Evolutionary conservation across 2,329 filamentous ascomycete species (phyloP).

Genomic region (Daldinia eschscholtzii): DNA sequence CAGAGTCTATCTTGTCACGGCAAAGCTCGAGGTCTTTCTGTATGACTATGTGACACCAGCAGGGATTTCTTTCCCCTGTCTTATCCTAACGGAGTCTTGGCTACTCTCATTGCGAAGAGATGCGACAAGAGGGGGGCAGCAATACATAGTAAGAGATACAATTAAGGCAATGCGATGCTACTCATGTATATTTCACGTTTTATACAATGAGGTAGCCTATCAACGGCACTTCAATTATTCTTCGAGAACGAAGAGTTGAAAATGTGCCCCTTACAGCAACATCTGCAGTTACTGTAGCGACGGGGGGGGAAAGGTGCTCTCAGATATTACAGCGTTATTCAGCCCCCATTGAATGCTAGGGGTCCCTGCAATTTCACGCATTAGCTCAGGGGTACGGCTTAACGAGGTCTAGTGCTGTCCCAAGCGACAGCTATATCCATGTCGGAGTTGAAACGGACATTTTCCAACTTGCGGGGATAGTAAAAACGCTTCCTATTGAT

Average conservation of each 20-base stretch:
- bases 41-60: slow-evolving; percentile 28
- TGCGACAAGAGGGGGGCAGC: background rate
- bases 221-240: background rate
- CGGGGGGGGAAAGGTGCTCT: slow-evolving; percentile 8
- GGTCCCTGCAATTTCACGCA: slow-evolving; percentile 24
- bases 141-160: background rate
- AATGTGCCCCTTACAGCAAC: background rate
- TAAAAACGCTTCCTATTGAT: slow-evolving; percentile 5
- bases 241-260: background rate
- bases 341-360: background rate
- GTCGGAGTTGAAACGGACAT: slow-evolving; percentile 8
- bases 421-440: slow-evolving; percentile 9
- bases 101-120: slow-evolving; percentile 14
- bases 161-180: background rate
- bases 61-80: slow-evolving; percentile 19
- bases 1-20: slow-evolving; percentile 22
- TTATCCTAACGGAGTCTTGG: slow-evolving; percentile 31
- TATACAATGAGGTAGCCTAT: background rate
- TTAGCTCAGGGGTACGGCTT: slow-evolving; percentile 39
- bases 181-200: background rate
- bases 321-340: slow-evolving; percentile 19
- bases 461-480: slow-evolving; percentile 11
- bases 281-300: slow-evolving; percentile 1
- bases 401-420: background rate
- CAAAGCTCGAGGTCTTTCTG: slow-evolving; percentile 16